A percentile compares a stretch with the other conserved stretches of the same genome.
phyloP scores from a whole-genome alignment of 257 asterid species.

The Coffea eugenioides region DNA sequence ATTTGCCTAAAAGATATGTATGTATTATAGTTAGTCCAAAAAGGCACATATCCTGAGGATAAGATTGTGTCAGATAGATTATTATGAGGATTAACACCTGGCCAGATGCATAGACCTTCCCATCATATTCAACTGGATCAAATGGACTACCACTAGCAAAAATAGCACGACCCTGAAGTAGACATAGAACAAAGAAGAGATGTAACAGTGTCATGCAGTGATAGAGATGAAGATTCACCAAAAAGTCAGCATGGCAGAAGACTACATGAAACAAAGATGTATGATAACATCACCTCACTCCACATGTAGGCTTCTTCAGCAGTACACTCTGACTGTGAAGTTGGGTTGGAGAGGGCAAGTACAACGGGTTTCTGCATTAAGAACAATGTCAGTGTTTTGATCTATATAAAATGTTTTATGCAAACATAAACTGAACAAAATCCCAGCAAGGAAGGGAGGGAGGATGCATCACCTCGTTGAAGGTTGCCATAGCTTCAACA shows the following conservation, averaged over 20 bases:
- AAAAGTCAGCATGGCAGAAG: not conserved
- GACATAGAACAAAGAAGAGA: slow-evolving; percentile 13
- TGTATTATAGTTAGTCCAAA: slow-evolving; percentile 2
- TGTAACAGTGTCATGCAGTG: not conserved
- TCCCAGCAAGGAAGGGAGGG: not conserved
- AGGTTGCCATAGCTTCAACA: slow-evolving; percentile 66
- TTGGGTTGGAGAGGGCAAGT: slow-evolving; percentile 90
- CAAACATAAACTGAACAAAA: not conserved
- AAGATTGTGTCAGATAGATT: not conserved
- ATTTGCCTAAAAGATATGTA: slow-evolving; percentile 54
- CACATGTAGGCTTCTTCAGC: slow-evolving; percentile 89
- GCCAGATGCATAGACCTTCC: slow-evolving; percentile 55
- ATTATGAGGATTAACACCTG: slow-evolving; percentile 18
- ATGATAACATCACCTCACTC: slow-evolving; percentile 59
- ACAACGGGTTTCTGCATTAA: slow-evolving; percentile 72
- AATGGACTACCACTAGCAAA: slow-evolving; percentile 83
- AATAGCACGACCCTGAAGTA: slow-evolving; percentile 63
- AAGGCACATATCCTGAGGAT: not conserved
- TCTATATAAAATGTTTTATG: not conserved
- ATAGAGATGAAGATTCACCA: not conserved
- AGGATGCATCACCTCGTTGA: slow-evolving; percentile 50
- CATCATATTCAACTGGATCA: slow-evolving; percentile 49
- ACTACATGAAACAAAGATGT: not conserved
- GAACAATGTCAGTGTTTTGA: not conserved
- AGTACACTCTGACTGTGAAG: slow-evolving; percentile 93